Conservation (phyloP, 2,329 filamentous ascomycete species). For the Thelonectria blattea region DNA sequence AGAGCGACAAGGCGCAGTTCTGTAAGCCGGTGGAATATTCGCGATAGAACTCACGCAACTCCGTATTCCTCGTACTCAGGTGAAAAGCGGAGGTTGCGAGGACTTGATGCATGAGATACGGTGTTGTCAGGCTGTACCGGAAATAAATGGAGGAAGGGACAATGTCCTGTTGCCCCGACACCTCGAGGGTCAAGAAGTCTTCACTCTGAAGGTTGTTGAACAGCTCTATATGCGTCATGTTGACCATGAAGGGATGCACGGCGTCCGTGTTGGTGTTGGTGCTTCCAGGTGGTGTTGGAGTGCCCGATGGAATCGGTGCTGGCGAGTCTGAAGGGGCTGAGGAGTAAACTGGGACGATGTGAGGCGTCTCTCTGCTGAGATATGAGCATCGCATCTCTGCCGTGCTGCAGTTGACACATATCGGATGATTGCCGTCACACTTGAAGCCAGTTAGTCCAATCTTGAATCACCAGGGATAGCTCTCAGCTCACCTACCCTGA, state of each 20-base stretch:
- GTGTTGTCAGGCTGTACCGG: not conserved
- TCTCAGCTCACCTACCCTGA: constrained; percentile 19
- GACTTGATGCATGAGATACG: constrained; percentile 23
- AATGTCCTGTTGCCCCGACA: not conserved
- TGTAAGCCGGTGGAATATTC: constrained; percentile 16
- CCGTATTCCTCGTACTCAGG: not conserved
- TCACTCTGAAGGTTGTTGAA: not conserved
- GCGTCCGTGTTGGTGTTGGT: not conserved
- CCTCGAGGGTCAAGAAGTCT: not conserved
- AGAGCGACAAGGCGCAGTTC: constrained; percentile 20
- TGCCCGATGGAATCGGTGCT: not conserved
- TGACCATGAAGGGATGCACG: not conserved
- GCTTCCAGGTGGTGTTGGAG: not conserved
- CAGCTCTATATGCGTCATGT: not conserved
- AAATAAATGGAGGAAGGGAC: constrained; percentile 2
- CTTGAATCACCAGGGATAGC: not conserved
- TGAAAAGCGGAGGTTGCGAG: constrained; percentile 30
- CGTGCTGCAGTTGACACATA: not conserved
- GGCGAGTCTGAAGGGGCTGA: not conserved
- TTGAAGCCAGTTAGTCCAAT: not conserved
- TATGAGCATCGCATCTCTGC: not conserved
- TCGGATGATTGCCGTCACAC: not conserved
- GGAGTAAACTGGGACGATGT: not conserved
- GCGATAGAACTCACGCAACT: not conserved
- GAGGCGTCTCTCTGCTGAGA: not conserved